A percentile compares a stretch with the other conserved stretches of the same genome.
phyloP scores from a whole-genome alignment of 2,329 filamentous ascomycete species.

The Aspergillus neoniger region DNA sequence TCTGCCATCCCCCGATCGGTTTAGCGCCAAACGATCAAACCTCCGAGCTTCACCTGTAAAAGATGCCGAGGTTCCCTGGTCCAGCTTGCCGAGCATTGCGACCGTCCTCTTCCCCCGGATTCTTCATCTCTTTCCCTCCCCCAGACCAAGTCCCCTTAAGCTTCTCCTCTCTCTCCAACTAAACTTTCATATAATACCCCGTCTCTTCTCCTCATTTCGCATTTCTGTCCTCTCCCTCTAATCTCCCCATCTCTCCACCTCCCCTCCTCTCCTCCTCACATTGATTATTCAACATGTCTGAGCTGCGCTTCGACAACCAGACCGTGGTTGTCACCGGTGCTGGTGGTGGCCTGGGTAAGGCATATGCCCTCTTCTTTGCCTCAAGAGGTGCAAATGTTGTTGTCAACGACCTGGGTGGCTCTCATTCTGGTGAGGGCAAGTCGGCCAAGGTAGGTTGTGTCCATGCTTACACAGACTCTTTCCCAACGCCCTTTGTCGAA shows the following conservation, averaged over 20 bases:
- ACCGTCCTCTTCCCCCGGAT: constrained; percentile 24
- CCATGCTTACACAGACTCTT: not conserved
- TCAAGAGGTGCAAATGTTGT: constrained; percentile 91
- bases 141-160: constrained; percentile 24
- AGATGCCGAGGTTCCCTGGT: constrained; percentile 37
- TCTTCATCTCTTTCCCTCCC: constrained; percentile 23
- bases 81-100: constrained; percentile 33
- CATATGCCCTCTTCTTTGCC: constrained; percentile 86
- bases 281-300: constrained; percentile 54
- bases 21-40: constrained; percentile 17
- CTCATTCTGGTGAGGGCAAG: constrained; percentile 88
- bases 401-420: constrained; percentile 92
- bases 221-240: constrained; percentile 16
- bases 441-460: constrained; percentile 69
- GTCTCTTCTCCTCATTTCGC: constrained; percentile 8
- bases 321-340: constrained; percentile 87
- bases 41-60: constrained; percentile 23
- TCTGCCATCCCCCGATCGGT: constrained; percentile 30
- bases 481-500: not conserved
- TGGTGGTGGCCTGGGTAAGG: constrained; percentile 77
- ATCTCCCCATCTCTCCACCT: constrained; percentile 15
- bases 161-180: constrained; percentile 4
- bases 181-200: constrained; percentile 8
- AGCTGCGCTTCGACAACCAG: constrained; percentile 83
- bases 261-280: constrained; percentile 10